Base-by-base conservation (phyloP, 192 early-diverging fungal species). In the Rhizophagus clarus region DNA sequence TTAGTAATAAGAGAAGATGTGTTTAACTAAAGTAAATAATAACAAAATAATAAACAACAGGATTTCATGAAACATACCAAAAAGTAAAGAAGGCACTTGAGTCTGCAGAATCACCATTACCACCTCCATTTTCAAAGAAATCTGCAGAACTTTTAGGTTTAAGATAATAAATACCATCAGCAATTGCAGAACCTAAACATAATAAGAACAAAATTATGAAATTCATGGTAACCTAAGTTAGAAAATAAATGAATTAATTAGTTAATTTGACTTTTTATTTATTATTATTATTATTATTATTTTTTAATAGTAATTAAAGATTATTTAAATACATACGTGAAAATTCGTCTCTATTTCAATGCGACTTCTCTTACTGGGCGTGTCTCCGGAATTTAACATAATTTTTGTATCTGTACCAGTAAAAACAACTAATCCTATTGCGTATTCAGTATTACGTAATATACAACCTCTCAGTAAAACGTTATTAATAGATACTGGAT, bases 361-460 rank as follows among this genome's bases (percentile, higher is more conserved):
- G 61, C 91, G 88, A 84, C 93, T 94, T 42, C 95, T 93, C 83
- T 98, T 99, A 60, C 92, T 94, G 14, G 97, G 97, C 1, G 97
- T 98, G 64, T 89, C 89, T 29, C 97, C 96, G 2, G 95, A 91
- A 81, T 99, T 99, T 75, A 97, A 84, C 93, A 97, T 95, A 66
- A 99, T 96, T 84, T 98, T 98, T 26, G 96, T 95, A n/a, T 99
- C 97, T 76, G 88, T 82, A 29, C 98, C 98, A 11, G 97, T 97
- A 83, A 93, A 98, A 22, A 97, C 82, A 0, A 91, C 95, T 61
- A 96, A 85, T 17, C 94, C 96, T 79, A 96, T 94, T 8, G 92
- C 88, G 89, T 94, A 97, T 72, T 90, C 81, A 3, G 98, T 99
- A 87, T 99, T 98, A 26, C 96, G 88, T 42, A 99, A 83, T 17